These are phyloP conservation scores for Sextonia rubra DNA, from an alignment of 164 flowering plant genomes.

Conservation along the genomic window DNA sequence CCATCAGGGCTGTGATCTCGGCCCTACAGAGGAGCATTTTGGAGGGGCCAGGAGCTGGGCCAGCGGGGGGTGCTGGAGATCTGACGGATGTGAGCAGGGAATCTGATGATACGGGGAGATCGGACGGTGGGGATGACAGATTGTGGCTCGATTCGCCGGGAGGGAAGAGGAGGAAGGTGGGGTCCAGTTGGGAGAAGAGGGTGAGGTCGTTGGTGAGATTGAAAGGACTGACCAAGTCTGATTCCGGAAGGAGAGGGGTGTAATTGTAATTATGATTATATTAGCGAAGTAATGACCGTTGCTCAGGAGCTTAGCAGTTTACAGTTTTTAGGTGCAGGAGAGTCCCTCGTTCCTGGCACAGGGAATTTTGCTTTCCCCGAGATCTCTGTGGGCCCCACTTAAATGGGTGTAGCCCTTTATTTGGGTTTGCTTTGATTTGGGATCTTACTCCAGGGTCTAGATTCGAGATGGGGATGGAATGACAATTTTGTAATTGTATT, in stretches of 20 bases:
- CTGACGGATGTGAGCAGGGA: conserved; percentile 6
- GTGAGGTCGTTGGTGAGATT: conserved; percentile 39
- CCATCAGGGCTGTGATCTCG: conserved; percentile 41
- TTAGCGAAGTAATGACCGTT: no score
- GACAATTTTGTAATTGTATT: no score
- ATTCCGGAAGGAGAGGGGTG: conserved; percentile 25
- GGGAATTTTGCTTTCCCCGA: no score
- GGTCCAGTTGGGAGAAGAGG: conserved; percentile 36
- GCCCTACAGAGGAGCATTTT: conserved; percentile 40
- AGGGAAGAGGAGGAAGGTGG: conserved; percentile 29
- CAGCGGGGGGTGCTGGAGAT: conserved; percentile 1
- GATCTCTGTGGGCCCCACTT: no score
- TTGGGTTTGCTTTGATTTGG: no score
- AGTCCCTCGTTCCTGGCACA: no score
- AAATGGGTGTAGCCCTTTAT: no score
- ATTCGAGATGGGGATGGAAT: no score
- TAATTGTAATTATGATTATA: no score
- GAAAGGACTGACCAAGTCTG: conserved; percentile 50
- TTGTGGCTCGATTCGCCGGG: conserved; percentile 15
- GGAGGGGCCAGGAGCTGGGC: conserved; percentile 5
- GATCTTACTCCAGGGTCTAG: no score
- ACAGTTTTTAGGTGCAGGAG: no score
- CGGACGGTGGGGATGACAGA: conserved; percentile 16
- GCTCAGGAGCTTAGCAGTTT: no score
- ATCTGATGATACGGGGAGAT: conserved; percentile 22